Conservation (phyloP, 345 rosid genomes). For the Eucalyptus shirleyi region DNA sequence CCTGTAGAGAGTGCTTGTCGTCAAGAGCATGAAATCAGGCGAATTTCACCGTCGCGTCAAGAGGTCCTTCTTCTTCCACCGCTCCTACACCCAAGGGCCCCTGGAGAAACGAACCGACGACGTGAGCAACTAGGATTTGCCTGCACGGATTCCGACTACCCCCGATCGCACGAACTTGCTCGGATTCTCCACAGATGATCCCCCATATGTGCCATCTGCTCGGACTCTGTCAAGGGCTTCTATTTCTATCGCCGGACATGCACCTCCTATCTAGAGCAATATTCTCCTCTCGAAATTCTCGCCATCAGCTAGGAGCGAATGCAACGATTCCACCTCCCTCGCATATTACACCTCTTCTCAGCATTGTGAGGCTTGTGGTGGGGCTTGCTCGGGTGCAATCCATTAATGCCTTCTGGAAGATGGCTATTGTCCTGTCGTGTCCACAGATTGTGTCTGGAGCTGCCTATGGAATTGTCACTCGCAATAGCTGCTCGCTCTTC, state of each 20-base stretch:
- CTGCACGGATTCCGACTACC: neutral
- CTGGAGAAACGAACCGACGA: neutral
- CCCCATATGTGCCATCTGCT: neutral
- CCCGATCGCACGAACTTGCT: neutral
- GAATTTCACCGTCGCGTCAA: too few species aligned
- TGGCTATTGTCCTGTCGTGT: neutral
- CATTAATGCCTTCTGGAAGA: neutral
- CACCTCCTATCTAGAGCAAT: neutral
- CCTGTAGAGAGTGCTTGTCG: neutral
- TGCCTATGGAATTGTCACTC: neutral
- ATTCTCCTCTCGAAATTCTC: neutral
- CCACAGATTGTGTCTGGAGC: neutral
- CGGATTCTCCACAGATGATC: neutral
- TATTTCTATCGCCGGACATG: neutral
- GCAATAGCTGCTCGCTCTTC: neutral
- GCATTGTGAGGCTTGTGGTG: neutral
- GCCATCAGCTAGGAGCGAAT: neutral
- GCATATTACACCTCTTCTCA: neutral
- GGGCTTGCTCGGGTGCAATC: neutral
- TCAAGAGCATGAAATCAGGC: too few species aligned
- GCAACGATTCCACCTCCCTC: neutral
- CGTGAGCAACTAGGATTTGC: neutral
- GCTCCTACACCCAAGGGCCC: too few species aligned
- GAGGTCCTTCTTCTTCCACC: too few species aligned
- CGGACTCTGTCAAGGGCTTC: neutral